Evolutionary conservation across 2,329 filamentous ascomycete species (phyloP), one percentile per base, ranked within the genome.

Genomic region (Magnaporthiopsis rhizophila): DNA sequence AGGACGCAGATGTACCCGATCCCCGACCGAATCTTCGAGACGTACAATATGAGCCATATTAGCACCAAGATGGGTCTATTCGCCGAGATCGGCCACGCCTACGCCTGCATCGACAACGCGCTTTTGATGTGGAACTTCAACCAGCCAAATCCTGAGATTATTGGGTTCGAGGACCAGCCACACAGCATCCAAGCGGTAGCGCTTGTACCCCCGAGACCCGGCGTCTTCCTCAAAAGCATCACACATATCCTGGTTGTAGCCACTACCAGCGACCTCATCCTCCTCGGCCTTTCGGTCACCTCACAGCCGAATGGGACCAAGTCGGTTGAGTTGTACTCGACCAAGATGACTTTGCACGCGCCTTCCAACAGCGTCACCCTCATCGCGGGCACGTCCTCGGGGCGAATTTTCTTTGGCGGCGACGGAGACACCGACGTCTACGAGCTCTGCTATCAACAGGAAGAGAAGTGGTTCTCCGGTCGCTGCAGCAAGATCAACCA

Each of bases 61-160:
- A 89, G 89, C 65, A 97, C 93, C n/a, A 86, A 87, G 72, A 96
- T 99, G 90, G 96, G 96, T 12, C 81, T 99, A 45, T 98, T 99
- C 75, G 91, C 95, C 24, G 91, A 96, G 76, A 84, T 99, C 72
- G 93, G 94, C 72, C 92, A 98, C 76, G 95, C 94, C 36, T 99
- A 93, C 90, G 90, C 97, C 64, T 87, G 91, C 30, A 95, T 99
- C 73, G 95, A 99, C 78, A 97, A 96, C 78, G 91, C 91, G 67
- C 82, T 99, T 59, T 99, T 97, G 74, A 82, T 99, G 21, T 99
- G 96, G 96, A 94, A 99, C 77, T 99, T 97, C 75, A 97, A 92
- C 8, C 86, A 92, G 73, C 87, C 91, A n/a, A 91, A 94, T 69
- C 92, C 94, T 6, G 91, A 97, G 73, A 82, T 97, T 58, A 89